Conservation (phyloP, 169 alveolate genomes). For the Cryptosporidium xiaoi region DNA sequence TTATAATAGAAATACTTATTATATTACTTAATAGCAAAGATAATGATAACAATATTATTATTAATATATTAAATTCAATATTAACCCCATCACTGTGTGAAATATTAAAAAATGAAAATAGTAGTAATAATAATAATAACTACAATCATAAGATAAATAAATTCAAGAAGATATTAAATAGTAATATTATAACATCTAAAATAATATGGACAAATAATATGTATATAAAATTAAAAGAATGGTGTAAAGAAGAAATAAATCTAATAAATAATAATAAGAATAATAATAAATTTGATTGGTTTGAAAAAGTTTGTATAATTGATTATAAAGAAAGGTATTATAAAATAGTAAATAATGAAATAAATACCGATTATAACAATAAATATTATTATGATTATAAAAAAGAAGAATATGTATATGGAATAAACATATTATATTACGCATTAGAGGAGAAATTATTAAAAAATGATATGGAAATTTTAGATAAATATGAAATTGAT, state of each 20-base stretch:
- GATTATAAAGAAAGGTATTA: slow-evolving; percentile 33
- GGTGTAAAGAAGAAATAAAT: slow-evolving; percentile 10
- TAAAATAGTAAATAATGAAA: slow-evolving; percentile 21
- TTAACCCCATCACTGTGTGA: slow-evolving; percentile 64
- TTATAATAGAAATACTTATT: slow-evolving; percentile 16
- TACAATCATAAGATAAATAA: not conserved
- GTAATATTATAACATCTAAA: slow-evolving; percentile 17
- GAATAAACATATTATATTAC: slow-evolving; percentile 29
- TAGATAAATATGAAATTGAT: not conserved
- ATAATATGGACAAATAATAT: slow-evolving; percentile 69
- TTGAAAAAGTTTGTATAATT: not conserved
- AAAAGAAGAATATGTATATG: slow-evolving; percentile 30
- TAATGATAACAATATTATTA: slow-evolving; percentile 1
- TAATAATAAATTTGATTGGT: not conserved
- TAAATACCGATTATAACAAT: not conserved
- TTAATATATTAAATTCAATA: slow-evolving; percentile 21
- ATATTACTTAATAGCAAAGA: not conserved
- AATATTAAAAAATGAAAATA: not conserved
- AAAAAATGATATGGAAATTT: not conserved
- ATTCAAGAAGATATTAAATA: slow-evolving; percentile 2
- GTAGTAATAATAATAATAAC: not conserved
- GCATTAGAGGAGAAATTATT: slow-evolving; percentile 1
- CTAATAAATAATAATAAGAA: not conserved
- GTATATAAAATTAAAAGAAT: slow-evolving; percentile 37
- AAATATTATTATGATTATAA: slow-evolving; percentile 21